Conservation (phyloP, 306 rosid genomes). For the Rosa persica region DNA sequence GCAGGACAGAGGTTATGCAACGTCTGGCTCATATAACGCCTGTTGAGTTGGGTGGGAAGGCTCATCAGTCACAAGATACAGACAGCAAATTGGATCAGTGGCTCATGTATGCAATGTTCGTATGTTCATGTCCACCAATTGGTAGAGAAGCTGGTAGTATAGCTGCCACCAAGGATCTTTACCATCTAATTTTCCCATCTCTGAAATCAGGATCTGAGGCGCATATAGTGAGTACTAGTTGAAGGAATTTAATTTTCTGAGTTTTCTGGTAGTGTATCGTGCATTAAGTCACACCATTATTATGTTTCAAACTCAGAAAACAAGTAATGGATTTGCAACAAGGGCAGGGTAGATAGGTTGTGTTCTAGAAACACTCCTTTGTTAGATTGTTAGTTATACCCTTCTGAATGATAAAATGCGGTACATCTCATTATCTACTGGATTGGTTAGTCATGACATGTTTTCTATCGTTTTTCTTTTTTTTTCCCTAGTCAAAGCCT, state of each 20-base stretch:
- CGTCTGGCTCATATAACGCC: slow-evolving; percentile 95
- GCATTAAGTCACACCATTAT: not conserved
- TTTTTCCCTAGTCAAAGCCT: not conserved
- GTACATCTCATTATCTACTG: not conserved
- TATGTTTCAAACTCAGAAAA: not conserved
- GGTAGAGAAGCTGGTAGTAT: slow-evolving; percentile 65
- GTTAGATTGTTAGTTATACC: not conserved
- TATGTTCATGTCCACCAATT: slow-evolving; percentile 89
- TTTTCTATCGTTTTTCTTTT: not conserved
- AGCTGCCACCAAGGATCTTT: slow-evolving; percentile 77
- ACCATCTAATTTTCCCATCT: slow-evolving; percentile 87
- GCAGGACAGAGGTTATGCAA: slow-evolving; percentile 90
- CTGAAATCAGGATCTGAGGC: slow-evolving; percentile 92
- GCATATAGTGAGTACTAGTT: slow-evolving; percentile 63
- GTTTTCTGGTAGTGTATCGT: not conserved
- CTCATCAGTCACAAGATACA: slow-evolving; percentile 88
- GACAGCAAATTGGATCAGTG: slow-evolving; percentile 98
- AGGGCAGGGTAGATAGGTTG: not conserved
- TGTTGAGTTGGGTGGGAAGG: slow-evolving; percentile 93
- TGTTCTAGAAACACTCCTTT: not conserved
- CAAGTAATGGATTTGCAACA: not conserved
- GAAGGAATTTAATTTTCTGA: not conserved
- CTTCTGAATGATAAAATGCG: not conserved
- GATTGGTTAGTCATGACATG: not conserved
- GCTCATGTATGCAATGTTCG: slow-evolving; percentile 96